Base-by-base conservation (phyloP, 2,329 filamentous ascomycete genomes). In the Colletotrichum siamense region DNA sequence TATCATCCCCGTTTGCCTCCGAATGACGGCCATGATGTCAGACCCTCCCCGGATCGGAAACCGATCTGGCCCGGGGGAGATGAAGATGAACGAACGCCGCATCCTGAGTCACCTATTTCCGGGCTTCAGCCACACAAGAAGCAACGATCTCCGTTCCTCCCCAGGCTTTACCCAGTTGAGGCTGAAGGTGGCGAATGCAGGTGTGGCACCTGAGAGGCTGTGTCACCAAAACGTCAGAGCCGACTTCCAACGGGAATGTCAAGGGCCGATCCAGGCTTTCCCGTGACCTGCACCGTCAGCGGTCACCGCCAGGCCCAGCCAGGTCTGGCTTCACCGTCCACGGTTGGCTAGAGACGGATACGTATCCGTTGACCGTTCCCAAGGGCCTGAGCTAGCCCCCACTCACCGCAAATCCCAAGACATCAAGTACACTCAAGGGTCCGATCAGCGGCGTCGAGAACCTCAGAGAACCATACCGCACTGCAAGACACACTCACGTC, bases 361-460 rank as follows among this genome's bases (percentile, higher is more conserved):
- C 67, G 55, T 69, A 32, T 61, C 24, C 59, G 59, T 34, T 52
- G n/a, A 52, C 44, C 44, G 32, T 61, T 32, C 28, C 52, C 49
- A n/a, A 36, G 18, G 28, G 30, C 26, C 28, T 52, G 26, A 52
- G 44, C 44, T 52, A 52, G 44, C 63, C 69, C 22, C 69, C 73
- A 76, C 70, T 32, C 34, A 49, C 55, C 44, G 70, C 69, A 18
- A 32, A 62, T 67, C 61, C 26, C 30, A 57, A 52, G 44, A 52
- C 44, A 52, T 24, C 44, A 52, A 52, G 44, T 8, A 8, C 6
- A 52, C 44, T 2, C 44, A 52, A 73, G 73, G 69, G 73, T 76
- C 73, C 63, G 69, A 76, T 76, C 69, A 36, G 73, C 73, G 63
- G 52, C 73, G 69, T 73, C 73, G 26, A 72, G 55, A 73, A 64